Evolutionary conservation across 1,139 yeast genomes (phyloP), one percentile per base, ranked within the genome.

Genomic region (Hemisphaericaspora xylofermentans): DNA sequence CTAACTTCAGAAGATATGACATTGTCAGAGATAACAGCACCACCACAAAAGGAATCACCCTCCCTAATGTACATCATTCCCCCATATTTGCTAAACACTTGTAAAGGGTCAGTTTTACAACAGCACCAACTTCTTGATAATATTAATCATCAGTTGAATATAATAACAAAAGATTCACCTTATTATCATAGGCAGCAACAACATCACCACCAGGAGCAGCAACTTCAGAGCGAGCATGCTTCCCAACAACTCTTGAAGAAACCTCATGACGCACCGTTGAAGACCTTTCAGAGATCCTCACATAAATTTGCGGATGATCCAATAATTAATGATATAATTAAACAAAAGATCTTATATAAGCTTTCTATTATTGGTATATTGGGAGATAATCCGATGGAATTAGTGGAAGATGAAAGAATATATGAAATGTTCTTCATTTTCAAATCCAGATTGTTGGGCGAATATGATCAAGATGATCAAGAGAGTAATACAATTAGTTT

Each of bases 61-160:
- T 31, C 44, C 25, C 45, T 56, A 35, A 53, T 61, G 24, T 68
- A 70, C 49, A 58, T 68, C 16, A 67, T 72, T 27, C 78, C 78
- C 2, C 78, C 77, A 3, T 72, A 72, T 48, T 54, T 72, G 32
- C 64, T 71, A 24, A 56, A 67, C 36, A 64, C 76, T 3, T 59
- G 68, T 36, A 50, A 61, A 17, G 78, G 78, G 1, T 58, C 63
- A 5, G 56, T 54, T 35, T 55, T 70, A 13, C 66, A 66, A 39
- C 54, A 52, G 38, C 53, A 57, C 34, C 48, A 71, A 25, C 43
- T 48, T 8, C 38, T 31, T 18, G 34, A 31, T 4, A 31, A 18
- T 13, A 19, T 19, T 18, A 63, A 63, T 43, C 57, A 54, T 16
- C 57, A 55, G 29, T 53, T 71, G 47, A 71, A 71, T 47, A 61